These are phyloP conservation scores for Acanthamoeba castellanii DNA, from an alignment of 208 protist genomes.

Conservation along the genomic window DNA sequence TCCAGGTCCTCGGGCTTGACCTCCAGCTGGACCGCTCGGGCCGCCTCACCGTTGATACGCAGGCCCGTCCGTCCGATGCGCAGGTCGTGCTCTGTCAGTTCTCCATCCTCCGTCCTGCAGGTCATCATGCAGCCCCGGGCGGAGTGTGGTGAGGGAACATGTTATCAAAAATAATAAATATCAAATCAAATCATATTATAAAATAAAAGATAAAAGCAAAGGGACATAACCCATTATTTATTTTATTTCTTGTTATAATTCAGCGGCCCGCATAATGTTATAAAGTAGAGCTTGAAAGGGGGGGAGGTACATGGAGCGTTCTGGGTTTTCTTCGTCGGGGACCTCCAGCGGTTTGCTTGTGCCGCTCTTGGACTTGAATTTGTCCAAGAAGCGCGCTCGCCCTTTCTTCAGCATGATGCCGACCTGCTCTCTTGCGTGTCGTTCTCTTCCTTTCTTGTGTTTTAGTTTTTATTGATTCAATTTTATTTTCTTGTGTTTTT, in stretches of 20 bases:
- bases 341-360: slow-evolving; percentile 8
- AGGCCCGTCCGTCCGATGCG: not conserved
- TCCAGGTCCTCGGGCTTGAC: slow-evolving; percentile 38
- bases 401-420: slow-evolving; percentile 24
- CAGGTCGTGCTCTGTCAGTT: slow-evolving; percentile 16
- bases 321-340: not conserved
- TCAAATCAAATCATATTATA: not conserved
- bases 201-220: not conserved
- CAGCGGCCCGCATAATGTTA: not conserved
- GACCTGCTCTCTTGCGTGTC: not conserved
- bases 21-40: not conserved
- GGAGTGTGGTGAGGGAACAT: not conserved
- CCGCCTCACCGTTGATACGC: slow-evolving; percentile 25
- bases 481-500: too few species aligned
- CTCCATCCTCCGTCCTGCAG: not conserved
- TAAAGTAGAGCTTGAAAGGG: not conserved
- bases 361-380: slow-evolving; percentile 18
- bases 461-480: not conserved
- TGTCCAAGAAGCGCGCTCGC: slow-evolving; percentile 3
- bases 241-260: too few species aligned
- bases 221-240: too few species aligned
- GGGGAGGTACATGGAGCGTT: slow-evolving; percentile 11
- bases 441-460: not conserved
- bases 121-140: not conserved
- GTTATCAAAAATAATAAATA: not conserved